Evolutionary conservation across 495 filamentous ascomycete genomes (phyloP).

Genomic region (Penicillium macrosclerotiorum): DNA sequence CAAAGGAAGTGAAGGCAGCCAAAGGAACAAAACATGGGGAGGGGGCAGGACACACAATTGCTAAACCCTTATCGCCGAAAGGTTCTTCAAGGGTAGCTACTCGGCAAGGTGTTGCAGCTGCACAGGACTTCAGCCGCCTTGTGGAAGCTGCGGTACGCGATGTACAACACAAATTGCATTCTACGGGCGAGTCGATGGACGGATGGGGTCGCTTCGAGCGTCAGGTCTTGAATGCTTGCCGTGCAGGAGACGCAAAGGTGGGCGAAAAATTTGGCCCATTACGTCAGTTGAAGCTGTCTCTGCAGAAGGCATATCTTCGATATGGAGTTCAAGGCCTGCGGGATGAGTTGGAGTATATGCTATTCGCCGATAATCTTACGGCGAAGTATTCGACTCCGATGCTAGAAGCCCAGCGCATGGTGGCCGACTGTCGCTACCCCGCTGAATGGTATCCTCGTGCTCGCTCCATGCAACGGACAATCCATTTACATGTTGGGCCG

Average conservation of each 20-base stretch:
- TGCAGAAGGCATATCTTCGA: constrained; percentile 57
- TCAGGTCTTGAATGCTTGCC: constrained; percentile 33
- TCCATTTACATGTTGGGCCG: constrained; percentile 93
- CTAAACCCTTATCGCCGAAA: not conserved
- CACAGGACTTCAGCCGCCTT: constrained; percentile 28
- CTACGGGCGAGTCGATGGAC: constrained; percentile 7
- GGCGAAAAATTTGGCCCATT: constrained; percentile 19
- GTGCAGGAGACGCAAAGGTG: constrained; percentile 18
- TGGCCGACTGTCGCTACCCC: constrained; percentile 81
- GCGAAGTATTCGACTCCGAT: constrained; percentile 45
- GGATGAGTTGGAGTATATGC: constrained; percentile 56
- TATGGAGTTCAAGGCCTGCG: constrained; percentile 46
- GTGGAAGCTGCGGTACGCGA: constrained; percentile 29
- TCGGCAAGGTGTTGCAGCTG: constrained; percentile 15
- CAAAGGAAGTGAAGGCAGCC: not conserved
- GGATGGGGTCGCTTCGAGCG: constrained; percentile 39
- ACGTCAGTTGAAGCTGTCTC: constrained; percentile 24
- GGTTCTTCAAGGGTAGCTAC: not conserved
- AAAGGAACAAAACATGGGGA: no score
- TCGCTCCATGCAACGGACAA: constrained; percentile 70
- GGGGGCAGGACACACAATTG: no score
- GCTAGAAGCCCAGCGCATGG: constrained; percentile 55
- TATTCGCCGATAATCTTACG: constrained; percentile 52
- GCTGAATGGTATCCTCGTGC: constrained; percentile 88
- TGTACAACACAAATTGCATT: constrained; percentile 16